These are phyloP conservation scores for Fraxinus dipetala DNA, from an alignment of 305 asterid species.

Conservation along the genomic window DNA sequence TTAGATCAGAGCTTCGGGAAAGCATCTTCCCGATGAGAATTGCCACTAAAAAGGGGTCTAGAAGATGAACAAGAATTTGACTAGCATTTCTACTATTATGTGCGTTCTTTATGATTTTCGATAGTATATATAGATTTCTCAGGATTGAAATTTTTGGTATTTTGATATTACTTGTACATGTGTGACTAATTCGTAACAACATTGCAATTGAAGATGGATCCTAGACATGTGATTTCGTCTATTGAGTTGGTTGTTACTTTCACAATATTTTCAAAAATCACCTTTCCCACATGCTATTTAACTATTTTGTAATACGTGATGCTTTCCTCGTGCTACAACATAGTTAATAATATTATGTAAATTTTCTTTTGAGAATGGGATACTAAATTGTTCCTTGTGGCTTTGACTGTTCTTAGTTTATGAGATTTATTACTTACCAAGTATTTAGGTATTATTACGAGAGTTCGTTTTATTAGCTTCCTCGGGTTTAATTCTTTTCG, in stretches of 20 bases:
- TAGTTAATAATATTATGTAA: too few species aligned
- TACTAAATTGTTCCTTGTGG: too few species aligned
- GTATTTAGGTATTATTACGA: not conserved
- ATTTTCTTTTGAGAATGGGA: not conserved
- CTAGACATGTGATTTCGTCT: not conserved
- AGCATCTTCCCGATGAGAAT: too few species aligned
- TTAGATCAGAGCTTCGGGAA: not conserved
- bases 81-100: not conserved
- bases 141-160: not conserved
- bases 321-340: not conserved
- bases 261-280: too few species aligned
- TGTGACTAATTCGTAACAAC: too few species aligned
- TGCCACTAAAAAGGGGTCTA: not conserved
- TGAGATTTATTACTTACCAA: not conserved
- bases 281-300: not conserved
- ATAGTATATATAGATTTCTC: not conserved
- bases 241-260: not conserved
- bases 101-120: too few species aligned
- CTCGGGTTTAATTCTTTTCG: not conserved
- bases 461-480: not conserved
- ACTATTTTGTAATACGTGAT: not conserved
- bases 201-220: not conserved
- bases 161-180: not conserved
- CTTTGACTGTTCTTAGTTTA: not conserved
- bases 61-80: not conserved